phyloP scores from a whole-genome alignment of 768 basidiomycete species.

The Hygrocybe coccinea region DNA sequence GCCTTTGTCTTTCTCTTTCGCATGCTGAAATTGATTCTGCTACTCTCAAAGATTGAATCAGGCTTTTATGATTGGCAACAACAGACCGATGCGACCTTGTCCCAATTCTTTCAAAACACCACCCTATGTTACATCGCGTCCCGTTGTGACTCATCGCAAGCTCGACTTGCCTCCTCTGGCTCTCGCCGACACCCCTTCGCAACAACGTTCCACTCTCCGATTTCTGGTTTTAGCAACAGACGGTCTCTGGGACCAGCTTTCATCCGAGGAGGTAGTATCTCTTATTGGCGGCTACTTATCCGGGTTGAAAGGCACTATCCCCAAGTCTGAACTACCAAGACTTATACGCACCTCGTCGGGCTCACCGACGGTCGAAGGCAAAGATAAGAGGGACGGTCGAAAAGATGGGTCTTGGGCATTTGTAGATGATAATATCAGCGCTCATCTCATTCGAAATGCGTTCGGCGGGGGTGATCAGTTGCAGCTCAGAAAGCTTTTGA shows the following conservation, averaged over 20 bases:
- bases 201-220: conserved; percentile 35
- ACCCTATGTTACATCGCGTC: conserved; percentile 85
- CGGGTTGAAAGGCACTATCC: conserved; percentile 60
- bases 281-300: conserved; percentile 79
- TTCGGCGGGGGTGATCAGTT: conserved; percentile 74
- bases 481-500: conserved; percentile 56
- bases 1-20: conserved; percentile 1
- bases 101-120: conserved; percentile 73
- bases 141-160: conserved; percentile 76
- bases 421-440: conserved; percentile 69
- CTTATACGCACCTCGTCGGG: conserved; percentile 56
- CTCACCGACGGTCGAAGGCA: conserved; percentile 57
- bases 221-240: conserved; percentile 92
- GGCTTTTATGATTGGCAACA: conserved; percentile 63
- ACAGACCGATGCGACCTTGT: conserved; percentile 51
- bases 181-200: neutral
- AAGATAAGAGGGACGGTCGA: conserved; percentile 40
- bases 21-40: conserved; percentile 15
- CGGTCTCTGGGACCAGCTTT: conserved; percentile 69
- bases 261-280: conserved; percentile 80
- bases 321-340: conserved; percentile 51
- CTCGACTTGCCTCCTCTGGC: conserved; percentile 47
- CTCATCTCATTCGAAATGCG: conserved; percentile 88
- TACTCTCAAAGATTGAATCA: conserved; percentile 46
- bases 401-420: conserved; percentile 66